Evolutionary conservation across 1,284 basidiomycete genomes (phyloP).

Genomic region (Veloporphyrellus conicus): DNA sequence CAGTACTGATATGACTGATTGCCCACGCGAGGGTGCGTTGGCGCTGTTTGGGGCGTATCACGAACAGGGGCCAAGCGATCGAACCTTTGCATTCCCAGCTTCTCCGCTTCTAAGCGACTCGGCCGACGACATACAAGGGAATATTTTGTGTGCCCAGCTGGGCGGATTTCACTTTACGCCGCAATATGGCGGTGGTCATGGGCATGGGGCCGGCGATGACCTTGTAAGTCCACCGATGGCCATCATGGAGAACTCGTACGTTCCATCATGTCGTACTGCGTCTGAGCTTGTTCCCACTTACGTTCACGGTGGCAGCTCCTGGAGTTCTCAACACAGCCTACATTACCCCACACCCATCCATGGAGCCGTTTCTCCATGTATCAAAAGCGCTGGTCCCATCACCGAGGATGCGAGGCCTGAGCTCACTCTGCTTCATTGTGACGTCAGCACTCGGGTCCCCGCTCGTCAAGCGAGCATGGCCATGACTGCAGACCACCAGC

Average conservation of each 20-base stretch:
- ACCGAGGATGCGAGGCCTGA: constrained; percentile 28
- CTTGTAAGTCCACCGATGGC: constrained; percentile 23
- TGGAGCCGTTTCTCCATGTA: constrained; percentile 20
- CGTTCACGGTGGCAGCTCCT: constrained; percentile 28
- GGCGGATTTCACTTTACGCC: constrained; percentile 27
- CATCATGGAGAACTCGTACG: constrained; percentile 28
- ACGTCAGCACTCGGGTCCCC: constrained; percentile 23
- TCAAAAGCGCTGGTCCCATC: constrained; percentile 15
- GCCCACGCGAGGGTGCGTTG: constrained; percentile 21
- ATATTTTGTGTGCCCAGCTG: constrained; percentile 21
- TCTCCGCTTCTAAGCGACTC: constrained; percentile 14
- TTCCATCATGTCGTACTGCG: constrained; percentile 10
- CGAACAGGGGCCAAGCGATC: constrained; percentile 17
- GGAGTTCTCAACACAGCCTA: constrained; percentile 22
- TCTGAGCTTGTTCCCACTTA: constrained; percentile 19
- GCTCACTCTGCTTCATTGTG: constrained; percentile 17
- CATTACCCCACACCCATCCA: constrained; percentile 24
- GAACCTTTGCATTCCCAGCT: constrained; percentile 10
- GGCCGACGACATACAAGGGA: constrained; percentile 25
- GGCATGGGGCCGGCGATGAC: constrained; percentile 19
- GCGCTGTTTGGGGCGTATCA: constrained; percentile 22
- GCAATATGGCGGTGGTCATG: constrained; percentile 10
- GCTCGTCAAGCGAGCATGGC: constrained; percentile 18
- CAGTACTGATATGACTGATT: constrained; percentile 20
- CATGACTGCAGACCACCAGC: constrained; percentile 15